A percentile compares a stretch with the other conserved stretches of the same genome.
These are phyloP conservation scores for Vitis hybrid DNA, from an alignment of 177 flowering plant species.

Conservation along the genomic window DNA sequence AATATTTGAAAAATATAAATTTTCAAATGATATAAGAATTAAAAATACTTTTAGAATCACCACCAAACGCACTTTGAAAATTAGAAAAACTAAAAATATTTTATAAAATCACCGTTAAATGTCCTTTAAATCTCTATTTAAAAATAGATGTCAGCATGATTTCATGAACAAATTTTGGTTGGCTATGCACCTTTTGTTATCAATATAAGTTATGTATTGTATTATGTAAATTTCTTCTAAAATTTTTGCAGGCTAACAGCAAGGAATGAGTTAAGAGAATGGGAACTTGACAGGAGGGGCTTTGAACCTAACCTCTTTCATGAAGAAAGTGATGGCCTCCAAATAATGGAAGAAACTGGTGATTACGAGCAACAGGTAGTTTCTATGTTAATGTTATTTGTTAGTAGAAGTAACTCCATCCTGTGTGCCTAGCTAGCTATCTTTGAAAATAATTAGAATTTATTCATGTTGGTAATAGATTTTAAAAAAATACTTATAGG, in stretches of 20 bases:
- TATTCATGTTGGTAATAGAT: neutral
- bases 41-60: no score
- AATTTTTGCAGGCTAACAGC: neutral
- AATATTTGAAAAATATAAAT: no score
- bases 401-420: no score
- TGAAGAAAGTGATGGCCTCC: slow-evolving; percentile 2
- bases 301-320: neutral
- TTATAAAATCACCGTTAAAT: no score
- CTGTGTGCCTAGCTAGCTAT: neutral
- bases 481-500: neutral
- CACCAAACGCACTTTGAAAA: rapidly evolving
- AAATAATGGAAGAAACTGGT: neutral
- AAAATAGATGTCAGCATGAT: no score
- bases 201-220: no score
- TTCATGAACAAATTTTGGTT: no score
- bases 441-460: neutral
- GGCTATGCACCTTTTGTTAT: no score
- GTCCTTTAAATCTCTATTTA: no score
- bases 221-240: no score
- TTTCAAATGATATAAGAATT: no score
- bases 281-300: neutral
- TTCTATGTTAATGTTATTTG: no score
- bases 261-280: neutral
- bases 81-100: rapidly evolving
- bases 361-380: slow-evolving; percentile 1